Base-by-base conservation (phyloP, 1,284 basidiomycete species). In the Vanrija sp. region DNA sequence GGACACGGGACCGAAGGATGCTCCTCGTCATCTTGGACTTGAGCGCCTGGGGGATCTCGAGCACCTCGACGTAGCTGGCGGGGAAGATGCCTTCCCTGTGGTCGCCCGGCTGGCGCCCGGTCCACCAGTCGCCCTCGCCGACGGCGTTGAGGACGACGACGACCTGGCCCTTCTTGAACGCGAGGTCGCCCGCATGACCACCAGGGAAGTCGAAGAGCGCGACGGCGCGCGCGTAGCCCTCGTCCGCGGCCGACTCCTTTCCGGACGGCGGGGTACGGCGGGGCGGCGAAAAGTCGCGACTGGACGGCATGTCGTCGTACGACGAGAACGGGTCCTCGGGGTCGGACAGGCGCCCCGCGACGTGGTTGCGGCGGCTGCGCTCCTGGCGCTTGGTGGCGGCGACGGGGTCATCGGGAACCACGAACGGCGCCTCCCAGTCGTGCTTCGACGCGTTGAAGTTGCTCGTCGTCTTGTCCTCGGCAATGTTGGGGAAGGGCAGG, bases 81-180 rank as follows among this genome's bases (percentile, higher is more conserved):
- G 83, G 83, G 68, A 85, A 83, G 40, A 83, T 79, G 10, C 83
- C 83, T 56, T 77, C 74, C 26, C 71, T 61, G 1, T 77, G 72
- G 6, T 76, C 72, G 2, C 62, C 67, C 25, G 46, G 25, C 18
- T n/a, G 73, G 8, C 81, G 80, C 51, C 76, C 74, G 26, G 52
- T 60, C 67, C 67, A 87, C 90, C 90, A 93, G 61, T 91, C 87
- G 18, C 80, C 84, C 43, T 83, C 88, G 40, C 86, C 82, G 58
- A 85, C 91, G 77, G 84, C 88, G 69, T 87, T 81, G 18, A 85
- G 83, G 16, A 95, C 81, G 10, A 78, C 81, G 53, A 96, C 86
- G 16, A 93, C 82, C 61, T 94, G 86, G 1, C 90, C 90, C 72
- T 87, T 90, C n/a, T 78, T 80, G 71, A 96, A 89, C 1, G 87